Conservation (phyloP, 1,284 basidiomycete genomes). For the Naganishia sp. region DNA sequence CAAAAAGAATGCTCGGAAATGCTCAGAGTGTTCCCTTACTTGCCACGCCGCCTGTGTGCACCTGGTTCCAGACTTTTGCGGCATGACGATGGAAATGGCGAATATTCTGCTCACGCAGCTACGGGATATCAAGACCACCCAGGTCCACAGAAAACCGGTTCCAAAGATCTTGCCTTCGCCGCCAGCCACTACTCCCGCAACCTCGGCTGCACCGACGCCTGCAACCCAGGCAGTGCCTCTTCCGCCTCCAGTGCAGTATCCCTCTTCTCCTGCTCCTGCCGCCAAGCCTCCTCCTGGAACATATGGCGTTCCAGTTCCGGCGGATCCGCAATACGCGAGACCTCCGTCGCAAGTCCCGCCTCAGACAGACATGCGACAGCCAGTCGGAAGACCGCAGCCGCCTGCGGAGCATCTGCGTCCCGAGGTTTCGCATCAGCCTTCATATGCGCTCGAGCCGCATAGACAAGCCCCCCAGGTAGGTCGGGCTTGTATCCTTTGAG, state of each 20-base stretch:
- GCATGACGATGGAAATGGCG: constrained; percentile 99
- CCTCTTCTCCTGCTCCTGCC: constrained; percentile 33
- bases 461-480: constrained; percentile 24
- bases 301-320: constrained; percentile 41
- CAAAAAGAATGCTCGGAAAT: constrained; percentile 92
- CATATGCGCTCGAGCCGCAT: constrained; percentile 11
- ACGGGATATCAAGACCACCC: constrained; percentile 67
- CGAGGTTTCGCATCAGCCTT: constrained; percentile 14
- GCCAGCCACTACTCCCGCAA: constrained; percentile 35
- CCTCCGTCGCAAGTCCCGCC: constrained; percentile 38
- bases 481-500: background rate
- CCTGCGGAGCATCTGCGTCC: constrained; percentile 48
- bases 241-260: constrained; percentile 37
- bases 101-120: constrained; percentile 89
- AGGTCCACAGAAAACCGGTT: constrained; percentile 45
- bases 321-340: constrained; percentile 45
- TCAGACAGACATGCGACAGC: constrained; percentile 47
- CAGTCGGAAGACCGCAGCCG: constrained; percentile 61
- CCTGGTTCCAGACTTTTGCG: constrained; percentile 98
- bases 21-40: constrained; percentile 92
- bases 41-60: constrained; percentile 98
- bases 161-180: constrained; percentile 33
- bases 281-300: constrained; percentile 43
- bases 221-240: constrained; percentile 37
- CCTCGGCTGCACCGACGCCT: constrained; percentile 32